These are phyloP conservation scores for Lepidium campestre DNA, from an alignment of 441 rosid genomes.

Conservation along the genomic window DNA sequence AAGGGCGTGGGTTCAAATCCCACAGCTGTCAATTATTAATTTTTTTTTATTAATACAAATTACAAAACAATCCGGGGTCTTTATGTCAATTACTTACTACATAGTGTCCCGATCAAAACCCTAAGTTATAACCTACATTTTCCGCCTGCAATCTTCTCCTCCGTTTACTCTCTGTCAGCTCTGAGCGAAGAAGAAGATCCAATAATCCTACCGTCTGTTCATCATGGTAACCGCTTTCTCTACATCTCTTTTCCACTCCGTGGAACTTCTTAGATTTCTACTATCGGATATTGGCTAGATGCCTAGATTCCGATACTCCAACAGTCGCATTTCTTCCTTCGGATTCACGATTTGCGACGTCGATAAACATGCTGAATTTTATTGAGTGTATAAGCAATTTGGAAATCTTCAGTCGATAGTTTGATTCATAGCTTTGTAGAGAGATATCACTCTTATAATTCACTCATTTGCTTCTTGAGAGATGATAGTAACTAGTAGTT, in stretches of 20 bases:
- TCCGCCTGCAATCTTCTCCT: not conserved
- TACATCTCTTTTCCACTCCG: not conserved
- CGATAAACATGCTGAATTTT: not conserved
- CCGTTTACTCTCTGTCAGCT: not conserved
- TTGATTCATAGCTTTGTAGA: not conserved
- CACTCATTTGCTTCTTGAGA: not conserved
- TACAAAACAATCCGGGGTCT: not conserved
- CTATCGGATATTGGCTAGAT: not conserved
- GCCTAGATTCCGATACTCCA: not conserved
- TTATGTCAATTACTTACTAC: not conserved
- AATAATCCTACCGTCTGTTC: not conserved
- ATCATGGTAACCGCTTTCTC: not conserved
- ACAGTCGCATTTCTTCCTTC: not conserved
- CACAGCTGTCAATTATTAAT: slow-evolving; percentile 31
- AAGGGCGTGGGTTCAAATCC: slow-evolving; percentile 99
- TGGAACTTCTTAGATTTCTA: not conserved
- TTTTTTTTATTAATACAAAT: not conserved
- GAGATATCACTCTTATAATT: not conserved
- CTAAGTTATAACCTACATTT: not conserved
- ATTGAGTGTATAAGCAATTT: not conserved
- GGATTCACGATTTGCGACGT: not conserved
- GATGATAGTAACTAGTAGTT: not conserved
- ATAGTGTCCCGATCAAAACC: not conserved
- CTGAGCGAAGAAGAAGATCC: slow-evolving; percentile 7
- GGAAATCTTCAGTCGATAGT: not conserved